phyloP scores from a whole-genome alignment of 371 early-diverging fungal genomes.

The Syncephalastrum monosporum region DNA sequence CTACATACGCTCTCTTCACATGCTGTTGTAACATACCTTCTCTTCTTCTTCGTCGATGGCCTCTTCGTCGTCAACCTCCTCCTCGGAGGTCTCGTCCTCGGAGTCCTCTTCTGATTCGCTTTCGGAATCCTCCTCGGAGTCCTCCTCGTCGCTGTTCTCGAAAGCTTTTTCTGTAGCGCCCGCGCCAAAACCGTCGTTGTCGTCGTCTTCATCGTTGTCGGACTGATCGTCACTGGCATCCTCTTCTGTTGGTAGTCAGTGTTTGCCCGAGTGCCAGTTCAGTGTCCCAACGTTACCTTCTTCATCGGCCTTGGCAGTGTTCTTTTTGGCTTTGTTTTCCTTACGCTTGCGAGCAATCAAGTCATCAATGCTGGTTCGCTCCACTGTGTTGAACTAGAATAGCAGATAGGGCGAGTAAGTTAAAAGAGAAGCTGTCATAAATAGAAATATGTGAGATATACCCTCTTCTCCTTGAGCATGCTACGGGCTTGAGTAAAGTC shows the following conservation, averaged over 20 bases:
- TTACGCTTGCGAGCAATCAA: constrained; percentile 69
- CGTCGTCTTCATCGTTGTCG: constrained; percentile 48
- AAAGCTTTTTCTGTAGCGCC: constrained; percentile 49
- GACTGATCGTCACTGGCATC: constrained; percentile 37
- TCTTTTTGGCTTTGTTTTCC: constrained; percentile 37
- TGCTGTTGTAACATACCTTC: constrained; percentile 8
- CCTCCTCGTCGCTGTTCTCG: constrained; percentile 16
- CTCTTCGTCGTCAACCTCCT: constrained; percentile 37
- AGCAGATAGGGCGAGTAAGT: not conserved
- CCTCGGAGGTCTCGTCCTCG: constrained; percentile 18
- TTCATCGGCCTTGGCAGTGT: constrained; percentile 31
- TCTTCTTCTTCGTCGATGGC: constrained; percentile 46
- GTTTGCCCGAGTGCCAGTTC: not conserved
- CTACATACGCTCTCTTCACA: constrained; percentile 35
- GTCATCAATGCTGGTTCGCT: constrained; percentile 59
- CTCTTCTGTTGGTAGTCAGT: constrained; percentile 13
- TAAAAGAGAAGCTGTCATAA: not conserved
- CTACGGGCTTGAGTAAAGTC: constrained; percentile 83
- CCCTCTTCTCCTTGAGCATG: constrained; percentile 62
- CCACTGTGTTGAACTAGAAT: constrained; percentile 10
- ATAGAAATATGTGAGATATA: constrained; percentile 13
- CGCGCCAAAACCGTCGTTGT: constrained; percentile 59
- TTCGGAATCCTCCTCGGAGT: constrained; percentile 22
- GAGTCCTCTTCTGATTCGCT: constrained; percentile 20
- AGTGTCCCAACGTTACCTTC: not conserved